A percentile compares a stretch with the other conserved stretches of the same genome.
phyloP scores from a whole-genome alignment of 1,139 yeast genomes.

The Hyphopichia fennica region DNA sequence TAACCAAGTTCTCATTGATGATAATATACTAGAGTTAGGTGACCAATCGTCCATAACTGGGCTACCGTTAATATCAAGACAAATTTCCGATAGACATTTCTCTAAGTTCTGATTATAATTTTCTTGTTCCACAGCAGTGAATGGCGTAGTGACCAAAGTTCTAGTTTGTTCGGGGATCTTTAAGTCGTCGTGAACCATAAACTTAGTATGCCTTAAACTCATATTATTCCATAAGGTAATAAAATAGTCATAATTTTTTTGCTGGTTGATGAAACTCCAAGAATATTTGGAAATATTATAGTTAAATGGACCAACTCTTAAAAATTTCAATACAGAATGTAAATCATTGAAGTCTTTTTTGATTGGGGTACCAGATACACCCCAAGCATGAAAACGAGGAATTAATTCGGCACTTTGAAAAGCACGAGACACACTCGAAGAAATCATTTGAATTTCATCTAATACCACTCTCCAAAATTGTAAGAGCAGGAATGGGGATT shows the following conservation, averaged over 20 bases:
- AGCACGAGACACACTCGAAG: slow-evolving; percentile 69
- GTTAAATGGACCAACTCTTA: slow-evolving; percentile 64
- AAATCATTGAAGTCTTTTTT: slow-evolving; percentile 65
- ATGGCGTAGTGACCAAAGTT: slow-evolving; percentile 66
- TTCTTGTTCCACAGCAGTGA: slow-evolving; percentile 80
- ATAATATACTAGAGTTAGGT: slow-evolving; percentile 39
- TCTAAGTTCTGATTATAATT: slow-evolving; percentile 67
- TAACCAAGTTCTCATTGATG: slow-evolving; percentile 65
- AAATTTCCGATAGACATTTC: slow-evolving; percentile 62
- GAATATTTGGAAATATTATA: slow-evolving; percentile 37
- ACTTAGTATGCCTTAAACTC: slow-evolving; percentile 79
- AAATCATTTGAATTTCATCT: slow-evolving; percentile 95
- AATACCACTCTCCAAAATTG: slow-evolving; percentile 88
- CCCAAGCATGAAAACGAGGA: slow-evolving; percentile 92
- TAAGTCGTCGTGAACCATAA: slow-evolving; percentile 77
- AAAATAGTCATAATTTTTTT: slow-evolving; percentile 39
- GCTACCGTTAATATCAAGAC: slow-evolving; percentile 57
- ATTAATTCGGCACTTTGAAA: slow-evolving; percentile 78
- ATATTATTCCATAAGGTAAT: slow-evolving; percentile 45
- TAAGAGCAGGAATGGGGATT: slow-evolving; percentile 79
- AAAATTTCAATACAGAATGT: slow-evolving; percentile 66
- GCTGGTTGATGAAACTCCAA: slow-evolving; percentile 28
- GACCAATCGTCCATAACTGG: slow-evolving; percentile 55
- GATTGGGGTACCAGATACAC: slow-evolving; percentile 94
- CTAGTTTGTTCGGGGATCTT: slow-evolving; percentile 75